Percentiles rank a stretch among this genome's conserved stretches.
These are phyloP conservation scores for Fusarium devonianum DNA, from an alignment of 2,329 filamentous ascomycete species.

Conservation along the genomic window DNA sequence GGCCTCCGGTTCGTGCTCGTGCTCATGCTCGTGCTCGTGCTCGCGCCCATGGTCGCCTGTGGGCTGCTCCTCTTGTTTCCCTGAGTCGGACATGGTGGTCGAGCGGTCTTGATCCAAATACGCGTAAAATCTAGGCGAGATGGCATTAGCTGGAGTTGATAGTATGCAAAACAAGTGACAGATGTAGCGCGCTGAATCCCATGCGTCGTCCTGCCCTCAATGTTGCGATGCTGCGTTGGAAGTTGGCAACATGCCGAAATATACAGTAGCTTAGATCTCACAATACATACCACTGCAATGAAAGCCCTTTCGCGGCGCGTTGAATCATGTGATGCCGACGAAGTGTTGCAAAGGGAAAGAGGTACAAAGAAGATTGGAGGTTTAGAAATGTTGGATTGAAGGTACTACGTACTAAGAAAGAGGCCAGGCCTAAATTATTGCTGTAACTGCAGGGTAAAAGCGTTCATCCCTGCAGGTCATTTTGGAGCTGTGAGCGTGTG, in stretches of 20 bases:
- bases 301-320: neutral
- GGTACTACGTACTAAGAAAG: slow-evolving; percentile 22
- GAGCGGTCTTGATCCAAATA: slow-evolving; percentile 1
- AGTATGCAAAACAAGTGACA: neutral
- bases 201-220: slow-evolving; percentile 19
- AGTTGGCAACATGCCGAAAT: slow-evolving; percentile 5
- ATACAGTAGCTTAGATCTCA: too few species aligned
- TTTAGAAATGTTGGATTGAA: slow-evolving; percentile 19
- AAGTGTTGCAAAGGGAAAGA: neutral
- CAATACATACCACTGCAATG: slow-evolving; percentile 14
- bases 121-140: slow-evolving; percentile 2
- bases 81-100: slow-evolving; percentile 45
- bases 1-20: slow-evolving; percentile 43
- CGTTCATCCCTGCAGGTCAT: slow-evolving; percentile 19
- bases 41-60: slow-evolving; percentile 43
- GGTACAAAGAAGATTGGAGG: slow-evolving; percentile 3
- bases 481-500: slow-evolving; percentile 9
- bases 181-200: neutral
- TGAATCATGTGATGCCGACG: neutral
- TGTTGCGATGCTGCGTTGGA: slow-evolving; percentile 17
- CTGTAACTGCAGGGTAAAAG: slow-evolving; percentile 17
- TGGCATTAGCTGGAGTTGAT: slow-evolving; percentile 18
- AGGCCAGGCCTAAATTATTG: slow-evolving; percentile 14
- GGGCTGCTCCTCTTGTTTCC: slow-evolving; percentile 44
- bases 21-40: slow-evolving; percentile 32